Base-by-base conservation (phyloP, 768 basidiomycete species). In the Russula compacta region DNA sequence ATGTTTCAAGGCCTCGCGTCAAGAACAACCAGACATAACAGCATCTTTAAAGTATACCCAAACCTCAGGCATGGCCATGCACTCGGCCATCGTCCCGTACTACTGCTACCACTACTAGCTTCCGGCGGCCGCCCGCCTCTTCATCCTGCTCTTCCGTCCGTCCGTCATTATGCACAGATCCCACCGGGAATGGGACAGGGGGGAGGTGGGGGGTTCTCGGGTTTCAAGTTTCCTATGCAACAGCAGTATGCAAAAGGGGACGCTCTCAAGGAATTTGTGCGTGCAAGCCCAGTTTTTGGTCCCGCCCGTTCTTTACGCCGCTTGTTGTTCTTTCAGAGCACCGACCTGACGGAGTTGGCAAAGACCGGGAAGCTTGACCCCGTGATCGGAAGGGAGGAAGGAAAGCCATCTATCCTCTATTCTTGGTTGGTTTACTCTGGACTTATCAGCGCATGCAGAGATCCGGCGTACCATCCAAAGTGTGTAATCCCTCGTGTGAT, bases 381-480 rank as follows among this genome's bases (percentile, higher is more conserved):
- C 0, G 86, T 84, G 6, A 97, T 97, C 71, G 93, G 93, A 3
- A 75, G 91, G 68, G 91, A 92, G 62, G 89, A 92, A 75, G 89
- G 89, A 81, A 63, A 17, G 76, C 42, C 21, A 3, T 40, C 35
- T 24, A 10, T 4, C 11, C 11, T 17, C 32, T 33, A 3, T 15
- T 14, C 17, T 42, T 10, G 5, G 32, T 33, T 4, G 15, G 10
- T 54, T 42, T 21, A 15, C 4, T 15, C 15, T 24, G 8, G 17
- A 14, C 15, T 52, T 42, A 64, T 36, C 19, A 24, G 4, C 14
- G 32, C 21, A 7, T 29, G 17, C 69, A 79, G 92, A 95, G 74
- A 95, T 95, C 63, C 81, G 91, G 9, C 78, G 93, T 52, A 95
- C 92, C 1, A 87, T 95, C 60, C 93, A 95, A 73, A 95, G 90